Evolutionary conservation across 1,284 basidiomycete species (phyloP).

Genomic region (Athelia psychrophila): DNA sequence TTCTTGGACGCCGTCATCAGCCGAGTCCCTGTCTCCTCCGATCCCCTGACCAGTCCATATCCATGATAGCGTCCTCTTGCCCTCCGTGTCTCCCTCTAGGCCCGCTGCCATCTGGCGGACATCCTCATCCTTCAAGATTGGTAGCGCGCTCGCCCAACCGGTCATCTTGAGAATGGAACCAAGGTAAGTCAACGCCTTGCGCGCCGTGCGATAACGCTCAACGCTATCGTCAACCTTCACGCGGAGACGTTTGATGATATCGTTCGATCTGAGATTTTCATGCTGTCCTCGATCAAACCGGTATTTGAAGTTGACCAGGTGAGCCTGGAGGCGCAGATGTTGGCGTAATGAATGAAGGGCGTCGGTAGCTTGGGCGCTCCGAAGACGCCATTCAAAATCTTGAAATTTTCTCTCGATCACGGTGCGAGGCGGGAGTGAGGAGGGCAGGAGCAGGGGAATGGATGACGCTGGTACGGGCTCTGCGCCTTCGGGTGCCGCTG

Average conservation of each 20-base stretch:
- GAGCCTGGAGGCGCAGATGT: constrained; percentile 6
- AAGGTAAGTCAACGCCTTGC: background rate
- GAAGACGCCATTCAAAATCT: constrained; percentile 6
- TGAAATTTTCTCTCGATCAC: background rate
- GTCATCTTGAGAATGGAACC: background rate
- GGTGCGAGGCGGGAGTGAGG: background rate
- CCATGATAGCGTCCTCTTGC: background rate
- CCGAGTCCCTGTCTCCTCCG: background rate
- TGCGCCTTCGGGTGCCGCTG: too few relatives aligned
- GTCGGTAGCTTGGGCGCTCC: constrained; percentile 6
- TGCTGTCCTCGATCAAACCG: constrained; percentile 8
- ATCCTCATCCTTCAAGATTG: background rate
- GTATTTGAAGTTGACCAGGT: constrained; percentile 7
- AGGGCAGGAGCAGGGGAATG: background rate
- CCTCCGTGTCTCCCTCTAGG: background rate
- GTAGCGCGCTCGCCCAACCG: background rate
- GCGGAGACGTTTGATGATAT: background rate
- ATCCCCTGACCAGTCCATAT: background rate
- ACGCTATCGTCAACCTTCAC: background rate
- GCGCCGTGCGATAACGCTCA: background rate
- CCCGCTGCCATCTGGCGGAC: background rate
- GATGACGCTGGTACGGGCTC: too few relatives aligned
- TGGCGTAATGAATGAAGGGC: constrained; percentile 3
- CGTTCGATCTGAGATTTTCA: constrained; percentile 2
- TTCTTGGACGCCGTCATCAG: background rate